Conservation (phyloP, 805 yeast species). For the Zygosaccharomyces bisporus region DNA sequence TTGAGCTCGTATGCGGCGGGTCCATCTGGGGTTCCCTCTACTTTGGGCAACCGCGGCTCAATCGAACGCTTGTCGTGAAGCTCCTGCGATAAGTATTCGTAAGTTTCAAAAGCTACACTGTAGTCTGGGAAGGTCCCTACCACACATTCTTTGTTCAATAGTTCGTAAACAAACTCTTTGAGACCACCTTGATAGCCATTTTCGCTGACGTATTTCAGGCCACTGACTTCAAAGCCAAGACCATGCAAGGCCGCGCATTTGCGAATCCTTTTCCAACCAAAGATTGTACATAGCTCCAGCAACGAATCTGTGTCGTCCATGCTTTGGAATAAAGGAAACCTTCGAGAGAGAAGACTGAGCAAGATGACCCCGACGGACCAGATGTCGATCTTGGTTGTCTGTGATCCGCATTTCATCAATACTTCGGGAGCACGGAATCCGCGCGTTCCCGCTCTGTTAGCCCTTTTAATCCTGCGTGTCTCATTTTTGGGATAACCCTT, state of each 20-base stretch:
- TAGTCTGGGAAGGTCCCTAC: slow-evolving; percentile 64
- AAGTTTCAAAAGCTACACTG: slow-evolving; percentile 66
- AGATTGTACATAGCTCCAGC: slow-evolving; percentile 74
- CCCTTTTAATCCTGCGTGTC: slow-evolving; percentile 81
- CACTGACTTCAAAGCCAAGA: slow-evolving; percentile 69
- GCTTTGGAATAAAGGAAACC: slow-evolving; percentile 93
- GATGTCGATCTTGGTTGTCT: slow-evolving; percentile 74
- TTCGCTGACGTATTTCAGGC: slow-evolving; percentile 43
- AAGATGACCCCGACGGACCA: slow-evolving; percentile 94
- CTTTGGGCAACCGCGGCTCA: slow-evolving; percentile 25
- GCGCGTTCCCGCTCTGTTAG: slow-evolving; percentile 95
- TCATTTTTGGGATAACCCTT: slow-evolving; percentile 85
- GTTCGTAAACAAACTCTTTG: slow-evolving; percentile 30
- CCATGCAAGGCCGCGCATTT: slow-evolving; percentile 85
- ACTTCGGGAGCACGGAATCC: slow-evolving; percentile 96
- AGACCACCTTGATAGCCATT: slow-evolving; percentile 37
- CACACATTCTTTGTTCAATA: slow-evolving; percentile 36
- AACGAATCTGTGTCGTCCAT: slow-evolving; percentile 91
- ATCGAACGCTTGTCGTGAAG: slow-evolving; percentile 37
- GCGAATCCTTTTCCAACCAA: slow-evolving; percentile 70
- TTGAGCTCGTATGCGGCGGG: slow-evolving; percentile 25
- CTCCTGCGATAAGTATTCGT: slow-evolving; percentile 42
- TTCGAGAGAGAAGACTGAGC: slow-evolving; percentile 66
- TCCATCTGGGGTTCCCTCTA: slow-evolving; percentile 14
- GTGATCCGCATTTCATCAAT: slow-evolving; percentile 77